A percentile compares a stretch with the other conserved stretches of the same genome.
Conservation (phyloP, 2,329 filamentous ascomycete species). For the Colletotrichum tropicale region DNA sequence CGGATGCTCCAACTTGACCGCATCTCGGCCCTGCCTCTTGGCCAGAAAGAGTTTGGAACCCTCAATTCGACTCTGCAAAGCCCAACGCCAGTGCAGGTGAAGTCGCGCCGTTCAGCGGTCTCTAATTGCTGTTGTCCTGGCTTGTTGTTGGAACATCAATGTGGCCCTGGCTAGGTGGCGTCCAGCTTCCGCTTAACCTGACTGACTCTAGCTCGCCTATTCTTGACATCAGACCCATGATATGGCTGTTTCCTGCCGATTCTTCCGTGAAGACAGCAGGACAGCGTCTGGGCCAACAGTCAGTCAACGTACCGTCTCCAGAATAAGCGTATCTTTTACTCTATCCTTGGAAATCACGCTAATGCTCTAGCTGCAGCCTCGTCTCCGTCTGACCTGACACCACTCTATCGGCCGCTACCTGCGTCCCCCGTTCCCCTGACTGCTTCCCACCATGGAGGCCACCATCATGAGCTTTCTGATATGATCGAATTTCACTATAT, state of each 20-base stretch:
- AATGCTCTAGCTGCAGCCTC: not conserved
- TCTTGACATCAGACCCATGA: not conserved
- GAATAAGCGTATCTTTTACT: not conserved
- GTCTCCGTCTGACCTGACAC: conserved; percentile 8
- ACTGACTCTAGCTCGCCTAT: not conserved
- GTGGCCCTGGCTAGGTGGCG: not conserved
- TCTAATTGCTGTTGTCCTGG: not conserved
- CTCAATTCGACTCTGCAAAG: not conserved
- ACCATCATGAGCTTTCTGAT: not conserved
- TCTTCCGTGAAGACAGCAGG: not conserved
- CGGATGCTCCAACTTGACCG: not conserved
- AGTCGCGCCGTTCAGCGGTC: not conserved
- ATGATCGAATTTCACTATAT: conserved; percentile 14
- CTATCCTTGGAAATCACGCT: conserved; percentile 9
- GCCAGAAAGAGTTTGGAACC: not conserved
- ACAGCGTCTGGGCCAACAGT: not conserved
- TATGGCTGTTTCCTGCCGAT: not conserved
- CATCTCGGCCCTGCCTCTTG: not conserved
- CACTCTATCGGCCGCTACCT: not conserved
- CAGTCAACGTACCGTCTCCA: not conserved
- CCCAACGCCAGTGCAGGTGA: not conserved
- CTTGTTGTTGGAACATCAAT: not conserved
- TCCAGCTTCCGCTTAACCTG: not conserved
- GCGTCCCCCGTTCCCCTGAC: not conserved
- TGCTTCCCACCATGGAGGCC: not conserved